phyloP scores from a whole-genome alignment of 495 filamentous ascomycete genomes.

The Cairneyella variabilis region DNA sequence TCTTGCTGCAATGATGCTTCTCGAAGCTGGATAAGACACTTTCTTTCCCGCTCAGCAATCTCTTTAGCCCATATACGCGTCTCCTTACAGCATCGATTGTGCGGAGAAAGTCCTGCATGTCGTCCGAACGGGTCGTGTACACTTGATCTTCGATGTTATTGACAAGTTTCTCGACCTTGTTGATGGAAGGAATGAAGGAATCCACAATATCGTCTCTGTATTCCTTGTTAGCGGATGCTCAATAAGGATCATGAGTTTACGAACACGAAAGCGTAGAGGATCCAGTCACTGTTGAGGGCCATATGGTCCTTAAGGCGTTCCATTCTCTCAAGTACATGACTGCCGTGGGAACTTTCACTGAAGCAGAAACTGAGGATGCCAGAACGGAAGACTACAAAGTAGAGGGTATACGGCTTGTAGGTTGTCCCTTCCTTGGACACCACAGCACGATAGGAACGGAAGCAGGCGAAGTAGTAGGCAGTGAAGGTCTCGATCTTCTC shows the following conservation, averaged over 20 bases:
- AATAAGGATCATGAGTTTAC: slow-evolving; percentile 25
- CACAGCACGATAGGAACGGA: slow-evolving; percentile 75
- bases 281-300: slow-evolving; percentile 88
- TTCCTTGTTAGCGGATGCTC: slow-evolving; percentile 23
- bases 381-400: slow-evolving; percentile 93
- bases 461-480: slow-evolving; percentile 93
- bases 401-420: slow-evolving; percentile 83
- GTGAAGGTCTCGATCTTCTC: slow-evolving; percentile 97
- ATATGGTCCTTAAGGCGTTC: slow-evolving; percentile 86
- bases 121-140: slow-evolving; percentile 80
- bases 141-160: slow-evolving; percentile 90
- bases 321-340: slow-evolving; percentile 84
- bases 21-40: slow-evolving; percentile 93
- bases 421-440: slow-evolving; percentile 65
- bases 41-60: slow-evolving; percentile 85
- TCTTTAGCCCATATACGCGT: slow-evolving; percentile 84
- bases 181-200: slow-evolving; percentile 82
- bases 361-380: slow-evolving; percentile 91
- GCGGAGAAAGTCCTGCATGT: slow-evolving; percentile 75
- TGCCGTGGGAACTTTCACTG: slow-evolving; percentile 69
- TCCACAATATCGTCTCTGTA: slow-evolving; percentile 90
- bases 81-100: slow-evolving; percentile 84
- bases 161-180: slow-evolving; percentile 75
- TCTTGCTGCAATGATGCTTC: slow-evolving; percentile 56
- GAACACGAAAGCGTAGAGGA: slow-evolving; percentile 95